Conservation (phyloP, 768 basidiomycete species). For the Boletus pseudo-olivaceus region DNA sequence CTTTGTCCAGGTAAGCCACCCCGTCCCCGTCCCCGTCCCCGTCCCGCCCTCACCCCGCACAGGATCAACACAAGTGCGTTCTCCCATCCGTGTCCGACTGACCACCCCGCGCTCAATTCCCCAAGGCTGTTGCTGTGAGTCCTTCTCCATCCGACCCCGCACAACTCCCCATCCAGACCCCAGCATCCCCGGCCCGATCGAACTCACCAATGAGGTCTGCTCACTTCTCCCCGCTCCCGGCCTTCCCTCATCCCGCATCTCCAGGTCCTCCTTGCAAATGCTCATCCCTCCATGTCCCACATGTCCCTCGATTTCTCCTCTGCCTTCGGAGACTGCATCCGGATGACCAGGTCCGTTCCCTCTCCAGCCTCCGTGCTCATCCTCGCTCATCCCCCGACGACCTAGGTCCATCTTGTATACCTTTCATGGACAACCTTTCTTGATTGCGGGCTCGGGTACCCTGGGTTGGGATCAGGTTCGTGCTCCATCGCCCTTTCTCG, state of each 20-base stretch:
- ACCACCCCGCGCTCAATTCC: slow-evolving; percentile 22
- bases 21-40: not conserved
- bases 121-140: slow-evolving; percentile 49
- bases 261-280: slow-evolving; percentile 89
- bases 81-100: slow-evolving; percentile 6
- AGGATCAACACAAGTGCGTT: slow-evolving; percentile 46
- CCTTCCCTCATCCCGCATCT: not conserved
- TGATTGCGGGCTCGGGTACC: slow-evolving; percentile 93
- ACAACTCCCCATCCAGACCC: not conserved
- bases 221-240: not conserved
- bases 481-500: not conserved
- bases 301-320: slow-evolving; percentile 85
- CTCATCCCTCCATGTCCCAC: slow-evolving; percentile 87
- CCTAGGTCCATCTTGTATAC: slow-evolving; percentile 74
- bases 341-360: slow-evolving; percentile 62
- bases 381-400: not conserved
- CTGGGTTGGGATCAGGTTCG: slow-evolving; percentile 93
- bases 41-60: not conserved
- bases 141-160: not conserved
- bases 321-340: slow-evolving; percentile 84
- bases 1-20: slow-evolving; percentile 26
- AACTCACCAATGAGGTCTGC: slow-evolving; percentile 57
- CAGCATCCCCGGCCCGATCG: slow-evolving; percentile 65
- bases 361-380: not conserved
- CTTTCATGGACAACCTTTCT: slow-evolving; percentile 78